phyloP scores from a whole-genome alignment of 331 rosid genomes.

The Arachis monticola region DNA sequence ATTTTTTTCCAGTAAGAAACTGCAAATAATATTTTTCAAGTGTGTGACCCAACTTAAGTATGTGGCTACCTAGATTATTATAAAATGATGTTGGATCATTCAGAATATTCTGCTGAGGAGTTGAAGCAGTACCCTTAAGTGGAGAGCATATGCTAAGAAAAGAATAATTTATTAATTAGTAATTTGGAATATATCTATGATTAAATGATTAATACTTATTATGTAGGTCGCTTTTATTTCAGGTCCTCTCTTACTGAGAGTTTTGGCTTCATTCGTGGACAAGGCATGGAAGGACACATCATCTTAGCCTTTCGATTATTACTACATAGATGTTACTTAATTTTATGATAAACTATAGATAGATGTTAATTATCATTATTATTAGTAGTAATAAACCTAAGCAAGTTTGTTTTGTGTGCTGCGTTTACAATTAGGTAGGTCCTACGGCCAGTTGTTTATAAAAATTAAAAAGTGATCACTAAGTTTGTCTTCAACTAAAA shows the following conservation, averaged over 20 bases:
- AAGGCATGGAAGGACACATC: constrained; percentile 30
- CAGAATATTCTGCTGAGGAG: neutral
- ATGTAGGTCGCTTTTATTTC: constrained; percentile 8
- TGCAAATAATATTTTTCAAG: constrained; percentile 1
- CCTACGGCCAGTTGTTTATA: neutral
- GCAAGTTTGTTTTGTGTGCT: neutral
- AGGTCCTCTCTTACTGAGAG: constrained; percentile 4
- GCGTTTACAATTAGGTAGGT: neutral
- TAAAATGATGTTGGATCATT: neutral
- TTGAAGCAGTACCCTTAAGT: neutral
- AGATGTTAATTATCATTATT: neutral
- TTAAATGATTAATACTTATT: neutral
- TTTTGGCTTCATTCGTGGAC: constrained; percentile 13
- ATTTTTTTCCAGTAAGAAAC: constrained; percentile 14
- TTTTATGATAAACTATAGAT: neutral
- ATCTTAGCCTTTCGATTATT: constrained; percentile 14
- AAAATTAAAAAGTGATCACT: neutral
- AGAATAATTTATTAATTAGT: neutral
- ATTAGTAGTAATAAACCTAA: neutral
- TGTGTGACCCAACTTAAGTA: neutral
- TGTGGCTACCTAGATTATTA: neutral
- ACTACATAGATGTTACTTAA: neutral
- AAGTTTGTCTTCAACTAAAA: neutral
- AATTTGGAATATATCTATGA: neutral
- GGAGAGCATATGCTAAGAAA: neutral